Conservation (phyloP, 2,329 filamentous ascomycete species). For the Bipolaris sorokiniana region DNA sequence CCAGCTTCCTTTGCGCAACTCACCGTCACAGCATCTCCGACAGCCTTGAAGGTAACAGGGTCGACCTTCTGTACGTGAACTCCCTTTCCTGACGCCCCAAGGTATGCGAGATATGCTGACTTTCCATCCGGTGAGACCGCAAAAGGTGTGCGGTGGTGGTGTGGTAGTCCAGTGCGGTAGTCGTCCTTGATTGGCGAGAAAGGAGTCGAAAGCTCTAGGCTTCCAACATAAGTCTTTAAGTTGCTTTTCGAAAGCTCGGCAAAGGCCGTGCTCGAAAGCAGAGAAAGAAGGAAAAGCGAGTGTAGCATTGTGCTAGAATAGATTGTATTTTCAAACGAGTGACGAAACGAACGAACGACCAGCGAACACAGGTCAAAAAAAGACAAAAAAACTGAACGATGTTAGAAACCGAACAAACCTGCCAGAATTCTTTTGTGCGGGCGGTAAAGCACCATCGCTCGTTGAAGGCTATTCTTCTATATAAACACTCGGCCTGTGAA, state of each 20-base stretch:
- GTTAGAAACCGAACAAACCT: constrained; percentile 23
- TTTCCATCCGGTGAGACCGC: constrained; percentile 65
- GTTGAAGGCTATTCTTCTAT: constrained; percentile 22
- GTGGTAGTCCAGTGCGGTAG: constrained; percentile 67
- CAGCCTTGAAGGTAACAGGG: constrained; percentile 60
- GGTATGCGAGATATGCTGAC: constrained; percentile 65
- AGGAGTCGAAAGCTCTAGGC: constrained; percentile 55
- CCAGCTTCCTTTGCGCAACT: constrained; percentile 63
- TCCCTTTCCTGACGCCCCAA: constrained; percentile 61
- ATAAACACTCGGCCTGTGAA: constrained; percentile 28
- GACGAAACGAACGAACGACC: constrained; percentile 44
- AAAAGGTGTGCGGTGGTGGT: constrained; percentile 68
- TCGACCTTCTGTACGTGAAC: constrained; percentile 65
- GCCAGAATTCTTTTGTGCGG: constrained; percentile 29
- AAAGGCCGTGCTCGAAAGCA: constrained; percentile 43
- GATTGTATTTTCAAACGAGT: constrained; percentile 30
- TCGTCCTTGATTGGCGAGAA: constrained; percentile 65
- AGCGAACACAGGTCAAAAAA: constrained; percentile 32
- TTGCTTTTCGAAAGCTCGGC: constrained; percentile 51
- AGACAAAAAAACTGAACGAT: constrained; percentile 31
- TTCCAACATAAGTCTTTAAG: constrained; percentile 52
- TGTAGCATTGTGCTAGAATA: constrained; percentile 39
- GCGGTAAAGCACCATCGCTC: constrained; percentile 17
- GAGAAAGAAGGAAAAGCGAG: constrained; percentile 41
- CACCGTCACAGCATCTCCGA: constrained; percentile 60